These are phyloP conservation scores for Mrakia blollopis DNA, from an alignment of 768 basidiomycete genomes.

Conservation along the genomic window DNA sequence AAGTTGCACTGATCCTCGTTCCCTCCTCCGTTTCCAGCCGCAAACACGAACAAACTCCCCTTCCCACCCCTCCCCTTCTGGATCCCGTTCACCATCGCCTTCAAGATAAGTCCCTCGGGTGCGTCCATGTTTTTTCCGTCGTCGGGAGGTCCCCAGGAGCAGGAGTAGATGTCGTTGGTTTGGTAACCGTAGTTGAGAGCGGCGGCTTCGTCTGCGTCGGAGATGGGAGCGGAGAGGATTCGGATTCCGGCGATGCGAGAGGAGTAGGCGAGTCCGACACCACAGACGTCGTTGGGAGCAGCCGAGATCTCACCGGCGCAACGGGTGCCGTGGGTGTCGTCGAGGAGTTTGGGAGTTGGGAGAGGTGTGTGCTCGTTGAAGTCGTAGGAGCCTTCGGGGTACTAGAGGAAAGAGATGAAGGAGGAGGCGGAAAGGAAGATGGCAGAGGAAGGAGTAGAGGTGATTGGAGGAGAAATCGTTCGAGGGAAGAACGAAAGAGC, in stretches of 20 bases:
- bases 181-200: conserved; percentile 92
- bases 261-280: conserved; percentile 86
- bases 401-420: conserved; percentile 49
- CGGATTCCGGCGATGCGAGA: conserved; percentile 90
- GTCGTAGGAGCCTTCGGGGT: conserved; percentile 81
- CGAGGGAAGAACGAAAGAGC: not conserved
- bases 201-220: conserved; percentile 91
- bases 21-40: conserved; percentile 90
- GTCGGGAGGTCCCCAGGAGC: conserved; percentile 97
- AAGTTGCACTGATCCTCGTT: conserved; percentile 97
- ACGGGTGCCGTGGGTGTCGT: conserved; percentile 95
- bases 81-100: conserved; percentile 89
- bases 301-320: conserved; percentile 97
- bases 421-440: not conserved
- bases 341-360: conserved; percentile 77
- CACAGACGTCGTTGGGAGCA: conserved; percentile 84
- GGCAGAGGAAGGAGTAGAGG: no score
- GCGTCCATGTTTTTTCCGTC: conserved; percentile 92
- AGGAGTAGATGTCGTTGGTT: conserved; percentile 86
- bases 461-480: no score
- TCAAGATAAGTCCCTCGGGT: conserved; percentile 81
- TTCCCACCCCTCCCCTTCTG: conserved; percentile 82
- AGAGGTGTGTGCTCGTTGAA: conserved; percentile 89
- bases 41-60: conserved; percentile 93
- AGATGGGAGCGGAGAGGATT: conserved; percentile 89